These are phyloP conservation scores for Agaricus subrufescens DNA, from an alignment of 768 basidiomycete species.

Conservation along the genomic window DNA sequence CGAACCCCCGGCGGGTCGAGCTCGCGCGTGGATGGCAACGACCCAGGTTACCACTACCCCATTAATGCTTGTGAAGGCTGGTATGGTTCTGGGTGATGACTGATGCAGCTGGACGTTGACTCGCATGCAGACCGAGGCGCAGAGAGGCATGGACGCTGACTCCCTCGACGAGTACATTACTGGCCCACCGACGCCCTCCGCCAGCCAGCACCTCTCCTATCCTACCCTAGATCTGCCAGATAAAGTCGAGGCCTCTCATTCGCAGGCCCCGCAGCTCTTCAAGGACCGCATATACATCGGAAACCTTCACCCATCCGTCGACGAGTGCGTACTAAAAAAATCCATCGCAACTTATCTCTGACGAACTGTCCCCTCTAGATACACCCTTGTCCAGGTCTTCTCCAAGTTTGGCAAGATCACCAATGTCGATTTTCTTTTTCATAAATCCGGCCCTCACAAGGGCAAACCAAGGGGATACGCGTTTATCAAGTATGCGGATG, in stretches of 20 bases:
- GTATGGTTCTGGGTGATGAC: too few relatives aligned
- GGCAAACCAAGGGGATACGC: conserved; percentile 96
- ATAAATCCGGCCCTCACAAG: conserved; percentile 83
- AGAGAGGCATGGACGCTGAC: conserved; percentile 3
- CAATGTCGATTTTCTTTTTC: conserved; percentile 92
- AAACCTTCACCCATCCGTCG: conserved; percentile 81
- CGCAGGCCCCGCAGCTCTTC: conserved; percentile 21
- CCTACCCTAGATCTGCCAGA: background rate
- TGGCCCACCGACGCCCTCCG: background rate
- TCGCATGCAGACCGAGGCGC: too few relatives aligned
- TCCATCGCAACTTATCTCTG: background rate
- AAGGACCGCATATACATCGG: conserved; percentile 87
- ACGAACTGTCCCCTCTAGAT: conserved; percentile 39
- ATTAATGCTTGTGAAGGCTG: conserved; percentile 4
- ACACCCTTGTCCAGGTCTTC: conserved; percentile 85
- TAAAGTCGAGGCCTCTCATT: background rate
- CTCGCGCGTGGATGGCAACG: conserved; percentile 14
- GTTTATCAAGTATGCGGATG: conserved; percentile 79
- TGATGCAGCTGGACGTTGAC: too few relatives aligned
- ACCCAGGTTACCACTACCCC: conserved; percentile 19
- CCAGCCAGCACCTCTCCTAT: conserved; percentile 6
- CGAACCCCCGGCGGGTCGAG: conserved; percentile 86
- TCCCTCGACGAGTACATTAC: conserved; percentile 4
- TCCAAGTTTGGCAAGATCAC: conserved; percentile 89
- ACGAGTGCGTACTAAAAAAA: conserved; percentile 55